These are phyloP conservation scores for Oryza australiensis DNA, from an alignment of 176 grass and related monocot genomes.

Conservation along the genomic window DNA sequence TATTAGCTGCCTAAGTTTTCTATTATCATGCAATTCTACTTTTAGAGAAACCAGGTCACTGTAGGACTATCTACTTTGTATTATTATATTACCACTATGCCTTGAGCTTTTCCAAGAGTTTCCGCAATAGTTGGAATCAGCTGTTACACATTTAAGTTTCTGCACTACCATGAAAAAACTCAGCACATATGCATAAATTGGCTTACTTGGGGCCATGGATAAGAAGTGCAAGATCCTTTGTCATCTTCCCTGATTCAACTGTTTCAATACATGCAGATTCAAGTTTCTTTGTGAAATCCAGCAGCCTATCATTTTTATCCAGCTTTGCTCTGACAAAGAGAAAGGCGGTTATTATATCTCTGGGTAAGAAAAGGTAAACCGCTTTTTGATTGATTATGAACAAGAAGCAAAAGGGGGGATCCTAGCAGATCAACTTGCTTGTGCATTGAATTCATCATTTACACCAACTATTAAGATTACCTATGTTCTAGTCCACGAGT, in stretches of 20 bases:
- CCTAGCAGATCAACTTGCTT: neutral
- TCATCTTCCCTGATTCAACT: slow-evolving; percentile 95
- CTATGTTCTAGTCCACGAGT: slow-evolving; percentile 92
- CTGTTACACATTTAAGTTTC: slow-evolving; percentile 21
- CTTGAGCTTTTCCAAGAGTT: neutral
- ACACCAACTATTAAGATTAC: slow-evolving; percentile 37
- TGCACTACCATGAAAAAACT: slow-evolving; percentile 4
- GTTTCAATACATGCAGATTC: slow-evolving; percentile 89
- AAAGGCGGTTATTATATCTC: slow-evolving; percentile 1
- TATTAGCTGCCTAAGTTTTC: slow-evolving; percentile 21
- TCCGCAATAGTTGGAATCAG: neutral
- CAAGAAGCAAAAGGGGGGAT: neutral
- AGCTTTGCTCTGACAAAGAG: slow-evolving; percentile 77
- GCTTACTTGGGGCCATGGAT: slow-evolving; percentile 88
- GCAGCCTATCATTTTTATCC: slow-evolving; percentile 69
- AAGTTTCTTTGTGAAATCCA: slow-evolving; percentile 79
- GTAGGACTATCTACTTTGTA: neutral
- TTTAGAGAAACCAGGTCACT: neutral
- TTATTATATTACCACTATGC: neutral
- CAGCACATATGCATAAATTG: slow-evolving; percentile 21
- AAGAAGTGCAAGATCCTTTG: slow-evolving; percentile 97
- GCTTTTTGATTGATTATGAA: neutral
- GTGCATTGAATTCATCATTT: neutral
- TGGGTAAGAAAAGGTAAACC: neutral
- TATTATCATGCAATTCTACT: neutral